A percentile compares a stretch with the other conserved stretches of the same genome.
Evolutionary conservation across 2,329 filamentous ascomycete genomes (phyloP).

Genomic region (Botrytis pseudocinerea): DNA sequence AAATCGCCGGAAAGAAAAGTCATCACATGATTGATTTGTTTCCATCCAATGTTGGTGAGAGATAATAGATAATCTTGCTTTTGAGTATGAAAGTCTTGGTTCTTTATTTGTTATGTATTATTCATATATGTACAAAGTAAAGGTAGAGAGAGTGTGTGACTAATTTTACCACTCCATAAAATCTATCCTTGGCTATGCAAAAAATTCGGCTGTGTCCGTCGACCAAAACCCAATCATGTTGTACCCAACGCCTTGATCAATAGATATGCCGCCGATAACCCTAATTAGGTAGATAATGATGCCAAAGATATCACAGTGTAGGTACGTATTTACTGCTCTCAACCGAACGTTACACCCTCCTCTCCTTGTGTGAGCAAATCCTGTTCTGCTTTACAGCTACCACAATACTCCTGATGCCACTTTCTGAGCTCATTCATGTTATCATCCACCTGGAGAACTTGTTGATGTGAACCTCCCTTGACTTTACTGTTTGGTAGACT

Average conservation of each 20-base stretch:
- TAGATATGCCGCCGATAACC: neutral
- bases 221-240: neutral
- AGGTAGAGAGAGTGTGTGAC: neutral
- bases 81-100: neutral
- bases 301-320: conserved; percentile 4
- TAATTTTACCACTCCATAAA: neutral
- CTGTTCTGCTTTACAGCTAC: conserved; percentile 51
- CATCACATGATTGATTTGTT: neutral
- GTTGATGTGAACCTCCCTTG: conserved; percentile 29
- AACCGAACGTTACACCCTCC: conserved; percentile 34
- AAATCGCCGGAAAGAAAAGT: neutral
- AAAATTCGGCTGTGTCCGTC: neutral
- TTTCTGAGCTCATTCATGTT: conserved; percentile 49
- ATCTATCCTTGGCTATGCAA: neutral
- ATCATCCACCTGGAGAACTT: conserved; percentile 38
- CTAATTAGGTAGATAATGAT: neutral
- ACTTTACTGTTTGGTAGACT: conserved; percentile 36
- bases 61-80: neutral
- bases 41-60: neutral
- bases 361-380: conserved; percentile 34
- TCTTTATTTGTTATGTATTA: neutral
- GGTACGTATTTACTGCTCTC: conserved; percentile 21
- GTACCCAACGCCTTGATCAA: conserved; percentile 26
- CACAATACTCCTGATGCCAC: conserved; percentile 63
- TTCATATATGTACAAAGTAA: neutral